These are phyloP conservation scores for Paragyromitra xinjiangensis DNA, from an alignment of 495 filamentous ascomycete species.

Conservation along the genomic window DNA sequence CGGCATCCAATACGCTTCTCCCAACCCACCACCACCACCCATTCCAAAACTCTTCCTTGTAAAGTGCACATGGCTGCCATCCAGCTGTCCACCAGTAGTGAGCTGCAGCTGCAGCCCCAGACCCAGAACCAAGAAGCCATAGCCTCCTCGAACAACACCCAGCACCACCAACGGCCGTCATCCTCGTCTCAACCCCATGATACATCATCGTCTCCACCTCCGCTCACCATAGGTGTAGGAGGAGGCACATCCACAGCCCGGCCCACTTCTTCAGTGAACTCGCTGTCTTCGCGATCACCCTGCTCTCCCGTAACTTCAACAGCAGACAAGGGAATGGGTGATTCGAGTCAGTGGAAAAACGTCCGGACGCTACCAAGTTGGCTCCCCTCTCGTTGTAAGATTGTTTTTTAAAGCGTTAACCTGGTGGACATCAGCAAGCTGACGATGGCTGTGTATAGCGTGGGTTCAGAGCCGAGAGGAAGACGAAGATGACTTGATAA, in stretches of 20 bases:
- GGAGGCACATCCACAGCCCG: conserved; percentile 47
- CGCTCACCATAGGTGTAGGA: conserved; percentile 48
- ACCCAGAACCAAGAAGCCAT: conserved; percentile 34
- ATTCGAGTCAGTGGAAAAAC: conserved; percentile 53
- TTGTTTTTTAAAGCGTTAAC: conserved; percentile 50
- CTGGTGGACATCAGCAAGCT: conserved; percentile 27
- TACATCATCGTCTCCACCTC: conserved; percentile 47
- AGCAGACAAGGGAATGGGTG: conserved; percentile 44
- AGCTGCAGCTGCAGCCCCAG: conserved; percentile 45
- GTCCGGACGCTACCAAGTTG: conserved; percentile 58
- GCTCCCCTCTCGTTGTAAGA: conserved; percentile 54
- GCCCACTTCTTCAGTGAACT: conserved; percentile 56
- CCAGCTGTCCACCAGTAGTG: conserved; percentile 42
- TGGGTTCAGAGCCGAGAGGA: conserved; percentile 57
- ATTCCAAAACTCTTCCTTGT: conserved; percentile 29
- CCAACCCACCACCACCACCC: conserved; percentile 15
- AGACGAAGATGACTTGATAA: conserved; percentile 54
- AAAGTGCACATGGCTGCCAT: conserved; percentile 49
- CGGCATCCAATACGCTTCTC: conserved; percentile 43
- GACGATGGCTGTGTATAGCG: conserved; percentile 44
- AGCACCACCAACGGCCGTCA: conserved; percentile 43
- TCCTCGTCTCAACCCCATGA: conserved; percentile 54
- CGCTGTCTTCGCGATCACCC: conserved; percentile 53
- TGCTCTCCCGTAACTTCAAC: conserved; percentile 44
- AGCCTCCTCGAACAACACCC: conserved; percentile 37